Evolutionary conservation across 768 basidiomycete species (phyloP), one percentile per base, ranked within the genome.

Genomic region (Lactarius deliciosus): DNA sequence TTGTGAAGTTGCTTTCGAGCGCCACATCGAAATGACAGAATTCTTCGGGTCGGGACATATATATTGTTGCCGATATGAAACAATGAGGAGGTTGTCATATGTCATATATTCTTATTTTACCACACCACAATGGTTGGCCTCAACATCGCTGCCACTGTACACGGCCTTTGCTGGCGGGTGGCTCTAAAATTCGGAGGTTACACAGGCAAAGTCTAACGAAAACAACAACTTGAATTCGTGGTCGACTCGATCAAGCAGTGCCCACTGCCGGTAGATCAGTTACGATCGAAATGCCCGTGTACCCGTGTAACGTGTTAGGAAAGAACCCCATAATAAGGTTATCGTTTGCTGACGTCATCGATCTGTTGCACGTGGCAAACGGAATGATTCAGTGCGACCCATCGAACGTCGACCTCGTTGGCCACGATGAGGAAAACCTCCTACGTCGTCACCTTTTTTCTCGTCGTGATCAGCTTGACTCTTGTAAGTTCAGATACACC

Each of bases 391-490:
- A 28, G 25, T 5, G 25, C 50, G 50, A 28, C 13, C 5, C 9
- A 4, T 53, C 50, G 25, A 53, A 25, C 50, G 22, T 61, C 43
- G 64, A 54, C 34, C 34, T 38, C 20, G n/a, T 47, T 25, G 15
- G 45, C 57, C 59, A 73, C 61, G 34, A 89, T 90, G 89, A 81
- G 89, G 69, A 90, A 88, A 72, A 84, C 81, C 0, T 90, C 87
- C 0, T 91, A 91, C 69, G 83, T 82, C 32, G 68, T 89, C 60
- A 83, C 89, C 0, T 87, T 90, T 70, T 69, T 85, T 65, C 83
- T 84, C 34, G 83, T 88, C 1, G 72, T 80, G 3, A 63, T 82
- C 16, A 80, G 81, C 6, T 75, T 88, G 9, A 69, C 81, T 30
- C 73, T 90, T 54, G 88, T 89, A 66, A 69, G 88, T 56, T 2